Percentiles rank a stretch among this genome's conserved stretches.
These are phyloP conservation scores for Carnegiea gigantea DNA, from an alignment of 179 eudicot genomes.

Conservation along the genomic window DNA sequence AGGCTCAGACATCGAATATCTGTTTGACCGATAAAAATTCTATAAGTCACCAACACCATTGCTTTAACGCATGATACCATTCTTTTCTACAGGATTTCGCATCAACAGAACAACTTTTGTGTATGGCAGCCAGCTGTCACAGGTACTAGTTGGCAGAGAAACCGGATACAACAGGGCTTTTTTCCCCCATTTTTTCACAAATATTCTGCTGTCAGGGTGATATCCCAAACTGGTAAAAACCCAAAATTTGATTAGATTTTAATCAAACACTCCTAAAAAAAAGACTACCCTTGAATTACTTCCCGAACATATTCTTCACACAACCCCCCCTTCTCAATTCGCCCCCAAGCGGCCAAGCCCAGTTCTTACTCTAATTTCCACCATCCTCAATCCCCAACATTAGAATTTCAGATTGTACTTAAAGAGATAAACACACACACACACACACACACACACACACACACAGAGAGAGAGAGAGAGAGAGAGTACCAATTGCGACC, in stretches of 20 bases:
- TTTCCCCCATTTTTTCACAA: too few species aligned
- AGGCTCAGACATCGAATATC: neutral
- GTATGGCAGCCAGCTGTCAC: too few species aligned
- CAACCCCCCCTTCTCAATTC: neutral
- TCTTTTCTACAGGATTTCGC: neutral
- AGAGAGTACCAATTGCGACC: slow-evolving; percentile 73
- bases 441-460: neutral
- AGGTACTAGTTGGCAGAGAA: too few species aligned
- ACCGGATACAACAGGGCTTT: too few species aligned
- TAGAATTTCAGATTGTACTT: neutral
- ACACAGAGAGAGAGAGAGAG: neutral
- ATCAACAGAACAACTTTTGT: too few species aligned
- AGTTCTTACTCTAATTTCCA: neutral
- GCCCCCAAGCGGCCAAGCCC: neutral
- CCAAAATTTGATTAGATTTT: neutral
- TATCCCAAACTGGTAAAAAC: neutral
- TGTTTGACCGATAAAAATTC: neutral
- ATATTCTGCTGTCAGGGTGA: neutral
- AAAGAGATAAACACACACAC: neutral
- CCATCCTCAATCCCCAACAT: slow-evolving; percentile 13
- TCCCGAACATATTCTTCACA: neutral
- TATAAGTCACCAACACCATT: neutral
- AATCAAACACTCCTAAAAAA: neutral
- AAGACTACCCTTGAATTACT: neutral
- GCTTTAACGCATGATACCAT: neutral